phyloP scores from a whole-genome alignment of 225 moss, liverwort and hornwort genomes.

The Lunularia cruciata region DNA sequence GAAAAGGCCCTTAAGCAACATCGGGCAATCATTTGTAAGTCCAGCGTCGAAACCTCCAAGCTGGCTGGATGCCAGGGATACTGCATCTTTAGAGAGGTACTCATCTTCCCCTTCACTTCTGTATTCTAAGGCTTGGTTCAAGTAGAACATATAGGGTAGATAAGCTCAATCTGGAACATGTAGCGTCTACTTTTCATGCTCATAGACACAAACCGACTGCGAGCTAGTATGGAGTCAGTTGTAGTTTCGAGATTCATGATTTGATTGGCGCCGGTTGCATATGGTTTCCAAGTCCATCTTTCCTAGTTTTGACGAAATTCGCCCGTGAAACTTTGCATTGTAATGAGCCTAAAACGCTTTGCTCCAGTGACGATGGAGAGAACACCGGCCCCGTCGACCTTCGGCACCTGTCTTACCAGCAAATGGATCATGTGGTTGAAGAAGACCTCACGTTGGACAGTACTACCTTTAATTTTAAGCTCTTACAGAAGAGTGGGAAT shows the following conservation, averaged over 20 bases:
- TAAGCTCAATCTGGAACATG: too few relatives aligned
- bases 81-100: conserved; percentile 27
- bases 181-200: too few relatives aligned
- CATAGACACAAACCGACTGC: too few relatives aligned
- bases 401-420: conserved; percentile 24
- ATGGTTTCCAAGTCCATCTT: not conserved
- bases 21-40: conserved; percentile 2
- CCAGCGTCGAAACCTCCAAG: conserved; percentile 27
- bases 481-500: conserved; percentile 16
- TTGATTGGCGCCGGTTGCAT: too few relatives aligned
- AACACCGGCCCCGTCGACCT: conserved; percentile 40
- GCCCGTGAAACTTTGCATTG: not conserved
- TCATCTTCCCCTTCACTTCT: not conserved
- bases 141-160: too few relatives aligned
- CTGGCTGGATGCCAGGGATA: conserved; percentile 33
- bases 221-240: too few relatives aligned
- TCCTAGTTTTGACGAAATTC: not conserved
- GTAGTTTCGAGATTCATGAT: too few relatives aligned
- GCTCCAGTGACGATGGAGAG: conserved; percentile 31
- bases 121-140: too few relatives aligned
- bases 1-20: conserved; percentile 5
- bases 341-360: not conserved
- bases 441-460: conserved; percentile 50
- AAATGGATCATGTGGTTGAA: conserved; percentile 23
- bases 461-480: conserved; percentile 39